Evolutionary conservation across 306 rosid genomes (phyloP).

Genomic region (Prinsepia uniflora): DNA sequence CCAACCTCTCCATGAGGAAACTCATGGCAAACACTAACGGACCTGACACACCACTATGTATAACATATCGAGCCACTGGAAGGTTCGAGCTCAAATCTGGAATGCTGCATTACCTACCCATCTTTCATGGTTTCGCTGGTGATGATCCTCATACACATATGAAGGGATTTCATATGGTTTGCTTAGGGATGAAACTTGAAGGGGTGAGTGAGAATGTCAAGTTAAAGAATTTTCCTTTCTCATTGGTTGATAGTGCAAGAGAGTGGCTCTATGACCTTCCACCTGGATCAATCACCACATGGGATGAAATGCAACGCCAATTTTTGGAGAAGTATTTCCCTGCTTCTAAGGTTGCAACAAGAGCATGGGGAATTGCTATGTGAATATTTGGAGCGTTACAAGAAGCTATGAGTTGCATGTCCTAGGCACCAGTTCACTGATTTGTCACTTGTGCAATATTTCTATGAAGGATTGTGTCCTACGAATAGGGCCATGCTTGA

Average conservation of each 20-base stretch:
- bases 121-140: too few relatives aligned
- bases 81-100: background rate
- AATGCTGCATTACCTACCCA: background rate
- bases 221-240: background rate
- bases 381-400: background rate
- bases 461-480: background rate
- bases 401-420: background rate
- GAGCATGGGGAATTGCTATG: background rate
- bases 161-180: too few relatives aligned
- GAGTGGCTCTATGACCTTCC: slow-evolving; percentile 7
- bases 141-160: too few relatives aligned
- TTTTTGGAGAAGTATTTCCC: background rate
- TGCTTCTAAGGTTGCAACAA: background rate
- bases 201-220: too few relatives aligned
- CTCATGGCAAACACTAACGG: background rate
- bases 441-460: background rate
- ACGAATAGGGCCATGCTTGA: background rate
- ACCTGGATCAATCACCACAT: slow-evolving; percentile 4
- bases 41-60: background rate
- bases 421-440: background rate
- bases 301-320: background rate
- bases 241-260: background rate
- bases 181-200: too few relatives aligned
- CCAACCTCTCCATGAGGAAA: background rate
- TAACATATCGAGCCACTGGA: background rate